Evolutionary conservation across 768 basidiomycete species (phyloP).

Genomic region (Guyanaporus albipodus): DNA sequence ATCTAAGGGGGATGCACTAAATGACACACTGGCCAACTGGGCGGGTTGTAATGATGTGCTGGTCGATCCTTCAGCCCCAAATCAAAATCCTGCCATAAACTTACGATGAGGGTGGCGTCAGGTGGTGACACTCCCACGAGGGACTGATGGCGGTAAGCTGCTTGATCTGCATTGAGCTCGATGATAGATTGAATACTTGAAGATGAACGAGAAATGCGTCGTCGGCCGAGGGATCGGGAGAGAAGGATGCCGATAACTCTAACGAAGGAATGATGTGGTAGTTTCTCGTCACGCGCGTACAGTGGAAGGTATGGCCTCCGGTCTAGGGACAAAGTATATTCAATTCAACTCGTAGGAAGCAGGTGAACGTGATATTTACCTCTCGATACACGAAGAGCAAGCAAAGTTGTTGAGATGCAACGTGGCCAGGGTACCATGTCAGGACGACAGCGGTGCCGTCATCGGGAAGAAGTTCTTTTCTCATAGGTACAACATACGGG

Average conservation of each 20-base stretch:
- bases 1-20: constrained; percentile 41
- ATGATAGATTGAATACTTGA: constrained; percentile 51
- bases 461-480: constrained; percentile 40
- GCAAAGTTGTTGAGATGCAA: constrained; percentile 49
- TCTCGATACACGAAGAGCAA: constrained; percentile 68
- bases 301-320: constrained; percentile 50
- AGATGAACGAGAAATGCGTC: constrained; percentile 51
- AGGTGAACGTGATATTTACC: constrained; percentile 31
- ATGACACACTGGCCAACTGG: constrained; percentile 44
- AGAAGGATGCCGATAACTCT: constrained; percentile 45
- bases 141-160: constrained; percentile 68
- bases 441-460: constrained; percentile 50
- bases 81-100: constrained; percentile 22
- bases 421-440: constrained; percentile 46
- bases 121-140: constrained; percentile 53
- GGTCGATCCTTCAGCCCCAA: constrained; percentile 10
- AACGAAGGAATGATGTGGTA: constrained; percentile 63
- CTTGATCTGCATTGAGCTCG: constrained; percentile 42
- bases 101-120: constrained; percentile 40
- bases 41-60: constrained; percentile 44
- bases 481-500: constrained; percentile 47
- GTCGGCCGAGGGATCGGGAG: constrained; percentile 48
- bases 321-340: constrained; percentile 33
- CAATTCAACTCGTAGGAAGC: constrained; percentile 1
- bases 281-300: constrained; percentile 47